These are phyloP conservation scores for Tetrahymena borealis DNA, from an alignment of 73 alveolate genomes.

Conservation along the genomic window DNA sequence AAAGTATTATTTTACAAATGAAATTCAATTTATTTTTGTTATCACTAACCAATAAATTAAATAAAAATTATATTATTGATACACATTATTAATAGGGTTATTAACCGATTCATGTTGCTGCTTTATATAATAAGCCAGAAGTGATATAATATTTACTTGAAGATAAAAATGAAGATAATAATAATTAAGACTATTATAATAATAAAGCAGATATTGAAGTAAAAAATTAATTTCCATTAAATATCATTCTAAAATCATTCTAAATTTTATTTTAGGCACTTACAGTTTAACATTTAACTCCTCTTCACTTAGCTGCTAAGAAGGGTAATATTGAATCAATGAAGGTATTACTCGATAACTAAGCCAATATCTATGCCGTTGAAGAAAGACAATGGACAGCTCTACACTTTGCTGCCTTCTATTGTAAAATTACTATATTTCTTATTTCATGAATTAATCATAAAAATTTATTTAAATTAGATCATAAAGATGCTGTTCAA, in stretches of 20 bases:
- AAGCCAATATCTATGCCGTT: constrained; percentile 12
- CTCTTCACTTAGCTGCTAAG: constrained; percentile 32
- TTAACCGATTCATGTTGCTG: constrained; percentile 69
- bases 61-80: too few species aligned
- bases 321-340: constrained; percentile 15
- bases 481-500: constrained; percentile 33
- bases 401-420: constrained; percentile 36
- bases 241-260: neutral
- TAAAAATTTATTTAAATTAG: neutral
- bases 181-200: too few species aligned
- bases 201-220: constrained; percentile 50
- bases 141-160: constrained; percentile 46
- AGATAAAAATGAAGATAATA: too few species aligned
- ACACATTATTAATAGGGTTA: constrained; percentile 5
- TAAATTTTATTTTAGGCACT: neutral
- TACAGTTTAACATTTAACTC: constrained; percentile 15
- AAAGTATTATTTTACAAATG: neutral
- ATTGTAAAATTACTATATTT: neutral
- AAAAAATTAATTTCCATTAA: neutral
- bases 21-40: neutral
- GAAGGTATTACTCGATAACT: neutral
- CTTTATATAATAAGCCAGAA: constrained; percentile 52
- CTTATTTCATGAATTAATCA: neutral
- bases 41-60: neutral
- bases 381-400: constrained; percentile 40